phyloP scores from a whole-genome alignment of 345 rosid species.

The Cardamine occulta region DNA sequence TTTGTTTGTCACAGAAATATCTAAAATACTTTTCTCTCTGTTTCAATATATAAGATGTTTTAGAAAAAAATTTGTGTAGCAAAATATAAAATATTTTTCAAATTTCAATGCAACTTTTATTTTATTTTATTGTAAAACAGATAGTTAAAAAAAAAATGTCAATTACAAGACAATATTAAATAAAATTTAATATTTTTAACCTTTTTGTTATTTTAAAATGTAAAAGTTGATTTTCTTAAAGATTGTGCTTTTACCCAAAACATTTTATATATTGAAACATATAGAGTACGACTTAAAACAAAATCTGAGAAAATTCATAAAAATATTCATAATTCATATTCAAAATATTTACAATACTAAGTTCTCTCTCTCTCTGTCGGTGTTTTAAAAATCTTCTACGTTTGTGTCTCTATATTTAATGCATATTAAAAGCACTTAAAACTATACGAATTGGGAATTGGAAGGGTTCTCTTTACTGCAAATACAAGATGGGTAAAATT shows the following conservation, averaged over 20 bases:
- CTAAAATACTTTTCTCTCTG: background rate
- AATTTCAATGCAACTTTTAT: too few relatives aligned
- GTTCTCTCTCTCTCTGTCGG: constrained; percentile 41
- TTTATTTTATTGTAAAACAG: too few relatives aligned
- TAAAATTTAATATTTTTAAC: too few relatives aligned
- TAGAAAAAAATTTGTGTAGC: too few relatives aligned
- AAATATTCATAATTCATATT: background rate
- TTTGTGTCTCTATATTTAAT: constrained; percentile 39
- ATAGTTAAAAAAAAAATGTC: too few relatives aligned
- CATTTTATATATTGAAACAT: too few relatives aligned
- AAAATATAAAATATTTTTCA: too few relatives aligned
- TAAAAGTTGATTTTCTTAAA: too few relatives aligned
- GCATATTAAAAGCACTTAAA: constrained; percentile 43
- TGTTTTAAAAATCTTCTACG: constrained; percentile 14
- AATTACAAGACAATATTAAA: too few relatives aligned
- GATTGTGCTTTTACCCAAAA: too few relatives aligned
- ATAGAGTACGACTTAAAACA: background rate
- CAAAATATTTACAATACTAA: background rate
- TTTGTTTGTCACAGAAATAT: background rate
- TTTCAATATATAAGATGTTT: too few relatives aligned
- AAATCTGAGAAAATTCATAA: background rate
- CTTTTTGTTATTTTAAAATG: too few relatives aligned
- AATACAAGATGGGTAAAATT: constrained; percentile 44
- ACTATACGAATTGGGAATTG: constrained; percentile 42
- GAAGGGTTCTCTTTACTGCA: constrained; percentile 37